Evolutionary conservation across 2,329 filamentous ascomycete genomes (phyloP).

Genomic region (Pseudogymnoascus sp.): DNA sequence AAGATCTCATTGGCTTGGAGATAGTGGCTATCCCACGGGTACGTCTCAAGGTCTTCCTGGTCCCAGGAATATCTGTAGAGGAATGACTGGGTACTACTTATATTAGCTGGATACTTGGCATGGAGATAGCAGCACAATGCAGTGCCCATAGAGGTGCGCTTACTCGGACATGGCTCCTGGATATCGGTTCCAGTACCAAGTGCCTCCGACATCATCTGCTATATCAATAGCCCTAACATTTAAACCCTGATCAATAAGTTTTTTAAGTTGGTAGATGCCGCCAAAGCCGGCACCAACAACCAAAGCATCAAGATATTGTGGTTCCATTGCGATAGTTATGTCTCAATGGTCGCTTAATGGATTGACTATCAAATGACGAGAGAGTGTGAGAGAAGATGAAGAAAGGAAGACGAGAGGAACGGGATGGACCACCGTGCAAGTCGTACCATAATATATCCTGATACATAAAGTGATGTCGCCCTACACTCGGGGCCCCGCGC

Average conservation of each 20-base stretch:
- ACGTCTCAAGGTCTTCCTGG: constrained; percentile 17
- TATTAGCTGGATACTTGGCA: neutral
- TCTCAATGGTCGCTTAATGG: neutral
- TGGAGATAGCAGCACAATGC: neutral
- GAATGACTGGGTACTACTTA: constrained; percentile 10
- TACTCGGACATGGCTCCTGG: constrained; percentile 35
- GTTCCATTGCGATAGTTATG: constrained; percentile 10
- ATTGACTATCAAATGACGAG: too few relatives aligned
- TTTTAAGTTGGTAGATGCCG: constrained; percentile 32
- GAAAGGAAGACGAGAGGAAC: too few relatives aligned
- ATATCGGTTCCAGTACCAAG: constrained; percentile 49
- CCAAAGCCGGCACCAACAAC: constrained; percentile 36
- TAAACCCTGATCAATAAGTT: constrained; percentile 31
- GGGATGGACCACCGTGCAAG: too few relatives aligned
- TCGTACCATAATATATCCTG: too few relatives aligned
- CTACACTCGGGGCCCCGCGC: too few relatives aligned
- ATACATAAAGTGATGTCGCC: too few relatives aligned
- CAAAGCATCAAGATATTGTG: constrained; percentile 28
- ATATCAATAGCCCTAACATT: constrained; percentile 32
- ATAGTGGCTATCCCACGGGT: constrained; percentile 33
- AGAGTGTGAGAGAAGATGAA: too few relatives aligned
- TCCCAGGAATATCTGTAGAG: constrained; percentile 20
- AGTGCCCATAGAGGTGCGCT: constrained; percentile 13
- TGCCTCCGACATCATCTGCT: constrained; percentile 43
- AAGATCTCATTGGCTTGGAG: constrained; percentile 51